Conservation (phyloP, 179 eudicot species). For the Drosera spatulata region DNA sequence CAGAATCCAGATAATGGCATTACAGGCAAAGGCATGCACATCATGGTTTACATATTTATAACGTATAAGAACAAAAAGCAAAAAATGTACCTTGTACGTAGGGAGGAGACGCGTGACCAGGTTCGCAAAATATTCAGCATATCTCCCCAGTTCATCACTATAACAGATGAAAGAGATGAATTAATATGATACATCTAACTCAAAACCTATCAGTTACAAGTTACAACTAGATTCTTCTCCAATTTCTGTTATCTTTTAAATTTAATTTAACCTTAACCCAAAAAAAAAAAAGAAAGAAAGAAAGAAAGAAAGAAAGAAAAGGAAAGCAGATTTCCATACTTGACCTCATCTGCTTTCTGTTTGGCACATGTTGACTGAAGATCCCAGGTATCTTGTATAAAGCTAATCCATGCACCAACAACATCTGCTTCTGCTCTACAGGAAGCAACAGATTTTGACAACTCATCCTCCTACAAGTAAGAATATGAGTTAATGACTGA, state of each 20-base stretch:
- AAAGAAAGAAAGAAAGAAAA: background rate
- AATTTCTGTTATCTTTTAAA: too few relatives aligned
- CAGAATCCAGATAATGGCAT: too few relatives aligned
- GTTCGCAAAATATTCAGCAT: constrained; percentile 9
- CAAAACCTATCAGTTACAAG: too few relatives aligned
- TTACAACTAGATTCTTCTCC: too few relatives aligned
- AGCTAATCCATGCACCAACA: constrained; percentile 12
- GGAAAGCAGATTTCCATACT: constrained; percentile 11
- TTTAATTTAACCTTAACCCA: too few relatives aligned
- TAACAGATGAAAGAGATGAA: background rate
- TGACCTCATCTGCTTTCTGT: constrained; percentile 10
- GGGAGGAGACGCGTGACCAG: constrained; percentile 9
- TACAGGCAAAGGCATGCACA: too few relatives aligned
- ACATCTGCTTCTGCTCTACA: constrained; percentile 16
- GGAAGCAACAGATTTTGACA: constrained; percentile 15
- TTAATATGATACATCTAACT: background rate
- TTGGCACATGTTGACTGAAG: constrained; percentile 11
- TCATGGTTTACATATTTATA: too few relatives aligned
- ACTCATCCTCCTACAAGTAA: constrained; percentile 20
- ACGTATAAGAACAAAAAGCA: too few relatives aligned
- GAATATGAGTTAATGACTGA: background rate
- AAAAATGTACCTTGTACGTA: constrained; percentile 4
- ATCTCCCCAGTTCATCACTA: constrained; percentile 18
- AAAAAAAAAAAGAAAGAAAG: background rate
- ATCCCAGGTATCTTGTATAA: constrained; percentile 21